Percentiles rank a stretch among this genome's conserved stretches.
Conservation (phyloP, 1,284 basidiomycete genomes). For the Hymenochaete sp. region DNA sequence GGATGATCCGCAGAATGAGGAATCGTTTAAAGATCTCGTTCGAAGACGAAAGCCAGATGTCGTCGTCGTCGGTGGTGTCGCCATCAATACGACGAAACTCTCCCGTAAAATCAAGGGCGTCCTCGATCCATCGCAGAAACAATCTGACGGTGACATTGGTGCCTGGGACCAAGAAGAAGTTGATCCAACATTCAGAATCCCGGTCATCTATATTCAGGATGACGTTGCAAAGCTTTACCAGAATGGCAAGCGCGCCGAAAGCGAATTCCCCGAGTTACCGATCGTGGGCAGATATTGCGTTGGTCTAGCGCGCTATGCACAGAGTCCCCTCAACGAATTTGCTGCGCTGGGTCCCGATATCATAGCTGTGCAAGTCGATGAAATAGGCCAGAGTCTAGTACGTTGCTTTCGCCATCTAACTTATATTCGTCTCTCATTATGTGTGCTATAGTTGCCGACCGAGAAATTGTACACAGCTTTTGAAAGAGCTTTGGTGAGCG, state of each 20-base stretch:
- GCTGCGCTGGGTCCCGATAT: constrained; percentile 81
- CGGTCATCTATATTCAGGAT: constrained; percentile 82
- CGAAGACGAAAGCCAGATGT: constrained; percentile 80
- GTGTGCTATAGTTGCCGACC: constrained; percentile 53
- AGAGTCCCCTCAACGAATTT: constrained; percentile 92
- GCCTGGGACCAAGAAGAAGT: constrained; percentile 26
- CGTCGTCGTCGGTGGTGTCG: constrained; percentile 85
- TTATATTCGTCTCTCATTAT: constrained; percentile 16
- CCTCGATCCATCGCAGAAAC: constrained; percentile 22
- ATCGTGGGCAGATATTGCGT: constrained; percentile 89
- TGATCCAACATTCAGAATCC: constrained; percentile 43
- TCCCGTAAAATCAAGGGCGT: constrained; percentile 56
- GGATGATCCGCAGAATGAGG: constrained; percentile 52
- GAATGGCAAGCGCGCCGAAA: constrained; percentile 77
- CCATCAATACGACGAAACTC: constrained; percentile 71
- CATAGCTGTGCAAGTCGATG: constrained; percentile 70
- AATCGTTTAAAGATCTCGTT: constrained; percentile 78
- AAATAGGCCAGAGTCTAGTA: constrained; percentile 83
- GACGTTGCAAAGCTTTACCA: constrained; percentile 94
- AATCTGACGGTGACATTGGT: constrained; percentile 22
- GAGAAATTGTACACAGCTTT: constrained; percentile 80
- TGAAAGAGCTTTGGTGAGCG: constrained; percentile 84
- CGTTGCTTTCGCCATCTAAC: constrained; percentile 23
- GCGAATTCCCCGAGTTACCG: constrained; percentile 80
- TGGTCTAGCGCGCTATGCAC: constrained; percentile 87